These are phyloP conservation scores for Xylariales sp. DNA, from an alignment of 2,329 filamentous ascomycete genomes.

Conservation along the genomic window DNA sequence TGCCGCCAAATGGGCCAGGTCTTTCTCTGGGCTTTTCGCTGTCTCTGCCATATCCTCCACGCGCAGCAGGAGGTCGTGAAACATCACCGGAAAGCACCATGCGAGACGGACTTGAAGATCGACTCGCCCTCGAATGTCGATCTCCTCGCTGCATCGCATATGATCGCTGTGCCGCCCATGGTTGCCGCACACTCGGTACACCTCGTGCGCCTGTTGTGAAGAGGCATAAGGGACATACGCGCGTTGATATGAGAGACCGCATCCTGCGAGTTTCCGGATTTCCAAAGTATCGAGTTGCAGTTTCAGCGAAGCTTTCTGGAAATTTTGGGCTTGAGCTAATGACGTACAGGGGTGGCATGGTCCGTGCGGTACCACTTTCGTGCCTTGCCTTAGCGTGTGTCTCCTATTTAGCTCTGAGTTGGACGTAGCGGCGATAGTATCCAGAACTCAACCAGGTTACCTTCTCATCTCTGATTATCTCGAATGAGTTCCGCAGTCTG, in stretches of 20 bases:
- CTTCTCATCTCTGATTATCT: too few relatives aligned
- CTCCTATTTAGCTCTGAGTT: too few relatives aligned
- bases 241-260: constrained; percentile 10
- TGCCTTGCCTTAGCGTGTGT: too few relatives aligned
- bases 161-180: constrained; percentile 10
- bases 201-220: constrained; percentile 7
- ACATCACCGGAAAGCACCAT: constrained; percentile 13
- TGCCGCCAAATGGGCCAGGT: constrained; percentile 17
- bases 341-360: too few relatives aligned
- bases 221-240: constrained; percentile 13
- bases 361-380: too few relatives aligned
- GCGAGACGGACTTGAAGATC: constrained; percentile 10
- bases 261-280: constrained; percentile 1
- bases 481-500: too few relatives aligned
- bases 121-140: background rate
- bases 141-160: constrained; percentile 3
- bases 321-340: background rate
- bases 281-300: background rate
- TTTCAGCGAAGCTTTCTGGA: background rate
- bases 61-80: constrained; percentile 5
- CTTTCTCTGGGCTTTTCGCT: constrained; percentile 9
- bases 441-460: too few relatives aligned
- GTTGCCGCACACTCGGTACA: constrained; percentile 4
- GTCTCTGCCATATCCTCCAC: constrained; percentile 9
- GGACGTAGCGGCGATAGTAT: too few relatives aligned